Percentiles rank a stretch among this genome's conserved stretches.
Conservation (phyloP, 768 basidiomycete species). For the Tylopilus sp. region DNA sequence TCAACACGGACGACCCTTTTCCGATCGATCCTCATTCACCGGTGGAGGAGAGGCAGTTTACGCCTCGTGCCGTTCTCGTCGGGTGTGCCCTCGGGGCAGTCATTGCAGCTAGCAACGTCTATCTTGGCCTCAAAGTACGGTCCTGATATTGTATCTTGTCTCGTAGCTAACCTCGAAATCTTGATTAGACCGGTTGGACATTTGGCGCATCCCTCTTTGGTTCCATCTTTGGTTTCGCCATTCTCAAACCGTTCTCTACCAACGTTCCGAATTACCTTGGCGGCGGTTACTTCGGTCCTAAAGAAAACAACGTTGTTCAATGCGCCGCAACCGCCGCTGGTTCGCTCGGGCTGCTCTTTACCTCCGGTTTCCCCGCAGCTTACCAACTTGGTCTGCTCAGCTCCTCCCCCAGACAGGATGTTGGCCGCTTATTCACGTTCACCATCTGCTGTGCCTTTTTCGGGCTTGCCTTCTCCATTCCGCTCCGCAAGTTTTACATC, state of each 20-base stretch:
- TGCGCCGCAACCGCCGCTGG: slow-evolving; percentile 42
- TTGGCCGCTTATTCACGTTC: slow-evolving; percentile 54
- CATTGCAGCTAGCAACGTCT: slow-evolving; percentile 62
- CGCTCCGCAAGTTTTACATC: slow-evolving; percentile 59
- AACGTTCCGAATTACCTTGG: slow-evolving; percentile 41
- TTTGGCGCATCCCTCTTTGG: slow-evolving; percentile 64
- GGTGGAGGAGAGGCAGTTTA: slow-evolving; percentile 44
- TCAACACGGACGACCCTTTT: slow-evolving; percentile 42
- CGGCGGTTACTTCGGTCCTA: slow-evolving; percentile 59
- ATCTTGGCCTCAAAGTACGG: slow-evolving; percentile 55
- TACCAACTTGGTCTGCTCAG: slow-evolving; percentile 52
- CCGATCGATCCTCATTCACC: slow-evolving; percentile 47
- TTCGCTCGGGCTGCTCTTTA: slow-evolving; percentile 57
- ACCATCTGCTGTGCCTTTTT: slow-evolving; percentile 55
- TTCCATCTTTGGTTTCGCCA: slow-evolving; percentile 39
- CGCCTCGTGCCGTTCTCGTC: slow-evolving; percentile 48
- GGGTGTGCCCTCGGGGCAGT: slow-evolving; percentile 51
- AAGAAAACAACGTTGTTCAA: slow-evolving; percentile 44
- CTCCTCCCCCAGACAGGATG: slow-evolving; percentile 44
- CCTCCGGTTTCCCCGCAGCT: slow-evolving; percentile 58
- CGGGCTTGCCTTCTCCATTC: slow-evolving; percentile 65
- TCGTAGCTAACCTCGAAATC: background rate
- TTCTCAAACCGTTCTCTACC: slow-evolving; percentile 53
- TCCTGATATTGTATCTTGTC: background rate
- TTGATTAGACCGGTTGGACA: slow-evolving; percentile 52